Base-by-base conservation (phyloP, 768 basidiomycete species). In the Amanita fuliginea region DNA sequence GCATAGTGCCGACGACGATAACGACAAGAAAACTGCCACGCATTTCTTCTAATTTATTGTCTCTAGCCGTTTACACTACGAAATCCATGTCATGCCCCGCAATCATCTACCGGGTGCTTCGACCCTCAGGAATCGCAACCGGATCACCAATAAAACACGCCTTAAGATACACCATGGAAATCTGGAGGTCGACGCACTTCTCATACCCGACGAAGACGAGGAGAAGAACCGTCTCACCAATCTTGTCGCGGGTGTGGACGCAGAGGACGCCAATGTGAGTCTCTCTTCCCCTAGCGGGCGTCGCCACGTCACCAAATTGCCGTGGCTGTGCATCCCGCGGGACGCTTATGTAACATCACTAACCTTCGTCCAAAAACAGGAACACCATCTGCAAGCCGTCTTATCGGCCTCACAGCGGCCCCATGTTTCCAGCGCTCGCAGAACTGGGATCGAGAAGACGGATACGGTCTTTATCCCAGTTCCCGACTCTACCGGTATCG, bases 261-360 rank as follows among this genome's bases (percentile, higher is more conserved):
- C 85, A 62, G 89, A 92, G 72, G 90, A 93, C 61, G 88, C 89
- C 65, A 90, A 91, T 67, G 90, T 93, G 73, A 81, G 88, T 76
- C 56, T 57, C 57, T 60, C 58, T 62, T 63, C 60, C 57, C 59
- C 56, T 48, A 53, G 57, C 59, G 62, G n/a, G 32, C 49, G 44
- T 6, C 57, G 65, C 67, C 71, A 69, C 67, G 63, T 64, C 66
- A 65, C 60, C 64, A 56, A 63, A 64, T 63, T 64, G 62, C 54
- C 56, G 68, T 73, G 70, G 73, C 70, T 59, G 69, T 75, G 72
- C 66, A 65, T 63, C 59, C 74, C 74, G 69, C 68, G 75, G 74
- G 58, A 60, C 66, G 55, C 66, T 64, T 75, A 60, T 74, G 69
- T 63, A 69, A 73, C 58, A 42, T 57, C 64, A 60, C 56, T 53